Base-by-base conservation (phyloP, 495 filamentous ascomycete species). In the Neurospora sp. region DNA sequence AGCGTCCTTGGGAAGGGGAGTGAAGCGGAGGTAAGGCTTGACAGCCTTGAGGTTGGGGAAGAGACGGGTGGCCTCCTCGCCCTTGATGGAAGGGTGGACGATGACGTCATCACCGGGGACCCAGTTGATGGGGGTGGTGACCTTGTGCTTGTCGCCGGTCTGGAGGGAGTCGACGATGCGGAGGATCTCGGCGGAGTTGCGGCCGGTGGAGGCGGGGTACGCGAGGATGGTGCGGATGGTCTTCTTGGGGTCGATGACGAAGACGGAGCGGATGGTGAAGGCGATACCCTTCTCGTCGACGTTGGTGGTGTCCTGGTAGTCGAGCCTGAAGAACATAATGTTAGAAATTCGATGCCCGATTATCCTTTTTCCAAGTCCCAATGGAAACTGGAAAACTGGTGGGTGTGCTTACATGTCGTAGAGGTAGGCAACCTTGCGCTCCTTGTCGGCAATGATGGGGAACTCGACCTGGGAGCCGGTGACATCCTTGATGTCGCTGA, bases 201-300 rank as follows among this genome's bases (percentile, higher is more conserved):
- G 93, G 81, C 96, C 96, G 39, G 96, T 98, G 60, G 94, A 97
- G 73, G 96, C 96, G 20, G 96, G 96, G 89, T 98, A 99, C 78
- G 94, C 91, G 75, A 98, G 88, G 83, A 97, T 98, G 79, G 94
- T 90, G 79, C 96, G 94, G 84, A 98, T 98, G 74, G 91, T 94
- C 90, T 98, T 98, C 88, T 91, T 97, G 72, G 96, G 96, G 87
- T 98, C 96, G 83, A 99, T 96, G 86, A 98, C 87, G 89, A 98
- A 99, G 84, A 98, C 96, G 76, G 93, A 97, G 80, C 96, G 95
- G 87, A 99, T 98, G 81, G 96, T 98, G 86, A 98, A 97, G 73
- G 96, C 94, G 78, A 97, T 94, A 75, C 94, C 96, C 90, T 98
- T 98, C 79, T 89, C 85, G 83, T 96, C 94, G 72, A 97, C 95